phyloP scores from a whole-genome alignment of 768 basidiomycete species.

The Rhodosporidiobolus sp. region DNA sequence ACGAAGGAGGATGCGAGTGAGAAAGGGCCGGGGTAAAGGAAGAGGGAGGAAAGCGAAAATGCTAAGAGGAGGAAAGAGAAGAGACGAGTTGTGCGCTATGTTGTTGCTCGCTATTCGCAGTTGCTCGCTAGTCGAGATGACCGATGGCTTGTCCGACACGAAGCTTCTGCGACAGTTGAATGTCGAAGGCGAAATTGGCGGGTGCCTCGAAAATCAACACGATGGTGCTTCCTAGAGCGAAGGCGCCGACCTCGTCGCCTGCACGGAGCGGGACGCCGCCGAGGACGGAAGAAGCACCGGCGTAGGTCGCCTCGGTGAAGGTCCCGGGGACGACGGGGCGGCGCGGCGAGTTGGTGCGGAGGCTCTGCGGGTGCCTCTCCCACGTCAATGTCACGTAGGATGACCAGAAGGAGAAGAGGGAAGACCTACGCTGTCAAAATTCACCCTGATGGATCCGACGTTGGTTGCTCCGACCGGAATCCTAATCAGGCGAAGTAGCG shows the following conservation, averaged over 20 bases:
- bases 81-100: neutral
- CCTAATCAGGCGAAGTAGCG: no score
- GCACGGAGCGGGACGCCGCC: slow-evolving; percentile 80
- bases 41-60: no score
- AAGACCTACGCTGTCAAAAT: slow-evolving; percentile 74
- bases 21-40: no score
- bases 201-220: slow-evolving; percentile 97
- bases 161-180: slow-evolving; percentile 78
- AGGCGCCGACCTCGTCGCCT: slow-evolving; percentile 97
- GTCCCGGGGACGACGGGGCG: slow-evolving; percentile 60
- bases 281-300: slow-evolving; percentile 73
- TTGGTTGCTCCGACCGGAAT: slow-evolving; percentile 98
- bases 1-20: no score
- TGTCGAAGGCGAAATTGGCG: slow-evolving; percentile 70
- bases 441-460: slow-evolving; percentile 91
- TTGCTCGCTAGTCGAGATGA: neutral
- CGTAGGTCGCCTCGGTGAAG: slow-evolving; percentile 88
- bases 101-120: no score
- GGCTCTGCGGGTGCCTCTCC: slow-evolving; percentile 53
- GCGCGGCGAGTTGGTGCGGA: slow-evolving; percentile 82
- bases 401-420: no score
- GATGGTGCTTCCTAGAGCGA: slow-evolving; percentile 81
- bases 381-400: no score
- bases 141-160: slow-evolving; percentile 27
- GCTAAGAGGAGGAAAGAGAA: no score